Conservation (phyloP, 495 filamentous ascomycete genomes). For the Cenococcum geophilum region DNA sequence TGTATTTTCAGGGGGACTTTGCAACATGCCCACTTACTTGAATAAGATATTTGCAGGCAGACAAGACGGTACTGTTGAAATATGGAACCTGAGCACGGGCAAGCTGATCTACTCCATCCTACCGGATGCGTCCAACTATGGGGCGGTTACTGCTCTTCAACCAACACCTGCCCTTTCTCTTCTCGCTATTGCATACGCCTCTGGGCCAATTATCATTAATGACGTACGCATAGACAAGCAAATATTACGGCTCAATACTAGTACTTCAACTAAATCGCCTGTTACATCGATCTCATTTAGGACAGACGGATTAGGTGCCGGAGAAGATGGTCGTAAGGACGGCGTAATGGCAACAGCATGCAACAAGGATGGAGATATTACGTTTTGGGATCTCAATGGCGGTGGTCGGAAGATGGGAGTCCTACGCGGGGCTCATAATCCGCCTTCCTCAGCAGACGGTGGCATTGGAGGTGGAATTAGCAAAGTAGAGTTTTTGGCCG, state of each 20-base stretch:
- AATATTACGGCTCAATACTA: slow-evolving; percentile 58
- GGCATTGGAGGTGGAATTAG: slow-evolving; percentile 58
- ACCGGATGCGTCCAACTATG: slow-evolving; percentile 57
- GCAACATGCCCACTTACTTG: slow-evolving; percentile 83
- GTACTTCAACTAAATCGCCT: slow-evolving; percentile 45
- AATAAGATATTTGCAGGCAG: slow-evolving; percentile 92
- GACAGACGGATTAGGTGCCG: slow-evolving; percentile 83
- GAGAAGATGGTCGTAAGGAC: slow-evolving; percentile 70
- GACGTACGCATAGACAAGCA: slow-evolving; percentile 71
- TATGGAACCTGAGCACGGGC: slow-evolving; percentile 92
- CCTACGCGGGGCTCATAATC: slow-evolving; percentile 77
- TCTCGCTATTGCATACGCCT: slow-evolving; percentile 80
- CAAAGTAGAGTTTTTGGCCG: slow-evolving; percentile 82
- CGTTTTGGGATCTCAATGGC: slow-evolving; percentile 90
- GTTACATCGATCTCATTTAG: slow-evolving; percentile 86
- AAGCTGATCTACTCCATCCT: slow-evolving; percentile 81
- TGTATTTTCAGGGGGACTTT: slow-evolving; percentile 62
- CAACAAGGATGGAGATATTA: slow-evolving; percentile 69
- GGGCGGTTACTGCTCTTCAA: slow-evolving; percentile 74
- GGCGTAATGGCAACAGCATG: slow-evolving; percentile 84
- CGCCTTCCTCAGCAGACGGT: slow-evolving; percentile 51
- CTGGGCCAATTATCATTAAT: slow-evolving; percentile 69
- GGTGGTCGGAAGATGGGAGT: slow-evolving; percentile 76
- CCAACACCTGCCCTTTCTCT: slow-evolving; percentile 76
- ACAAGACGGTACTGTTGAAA: slow-evolving; percentile 81